These are phyloP conservation scores for Globisporangium parvum DNA, from an alignment of 352 stramenopile species.

Conservation along the genomic window DNA sequence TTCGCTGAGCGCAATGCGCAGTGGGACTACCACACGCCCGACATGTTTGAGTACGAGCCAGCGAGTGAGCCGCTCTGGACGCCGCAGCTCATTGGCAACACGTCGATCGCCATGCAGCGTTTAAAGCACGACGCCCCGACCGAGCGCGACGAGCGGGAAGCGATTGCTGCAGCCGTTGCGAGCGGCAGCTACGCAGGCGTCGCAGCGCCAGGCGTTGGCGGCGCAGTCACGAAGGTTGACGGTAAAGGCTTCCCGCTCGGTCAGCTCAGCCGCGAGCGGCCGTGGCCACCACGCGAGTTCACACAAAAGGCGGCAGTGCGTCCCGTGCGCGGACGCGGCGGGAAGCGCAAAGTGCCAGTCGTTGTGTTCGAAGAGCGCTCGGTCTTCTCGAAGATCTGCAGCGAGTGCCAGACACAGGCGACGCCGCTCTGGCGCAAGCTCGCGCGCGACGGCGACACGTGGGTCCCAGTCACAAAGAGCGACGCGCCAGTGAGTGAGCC, in stretches of 20 bases:
- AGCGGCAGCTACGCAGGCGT: not conserved
- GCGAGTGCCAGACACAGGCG: conserved; percentile 50
- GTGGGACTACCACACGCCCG: conserved; percentile 48
- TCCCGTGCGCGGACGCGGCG: conserved; percentile 28
- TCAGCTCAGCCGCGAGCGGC: conserved; percentile 47
- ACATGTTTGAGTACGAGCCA: conserved; percentile 35
- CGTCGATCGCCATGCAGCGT: conserved; percentile 29
- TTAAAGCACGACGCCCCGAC: conserved; percentile 27
- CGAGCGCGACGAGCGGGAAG: conserved; percentile 10
- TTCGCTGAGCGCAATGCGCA: conserved; percentile 70
- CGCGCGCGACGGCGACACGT: conserved; percentile 2
- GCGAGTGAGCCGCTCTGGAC: conserved; percentile 23
- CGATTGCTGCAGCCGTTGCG: not conserved
- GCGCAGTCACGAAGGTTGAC: conserved; percentile 13
- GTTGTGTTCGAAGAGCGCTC: conserved; percentile 43
- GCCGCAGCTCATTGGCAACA: conserved; percentile 29
- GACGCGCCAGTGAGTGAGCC: not conserved
- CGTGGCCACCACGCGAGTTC: conserved; percentile 76
- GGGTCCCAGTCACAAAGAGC: not conserved
- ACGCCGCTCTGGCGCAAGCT: conserved; percentile 56
- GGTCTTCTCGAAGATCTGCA: conserved; percentile 25
- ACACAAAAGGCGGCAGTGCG: conserved; percentile 48
- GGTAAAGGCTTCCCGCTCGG: conserved; percentile 16
- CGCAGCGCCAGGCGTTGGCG: not conserved
- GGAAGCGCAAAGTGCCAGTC: conserved; percentile 55